Base-by-base conservation (phyloP, 2,329 filamentous ascomycete genomes). In the Trichoderma cornu-damae region DNA sequence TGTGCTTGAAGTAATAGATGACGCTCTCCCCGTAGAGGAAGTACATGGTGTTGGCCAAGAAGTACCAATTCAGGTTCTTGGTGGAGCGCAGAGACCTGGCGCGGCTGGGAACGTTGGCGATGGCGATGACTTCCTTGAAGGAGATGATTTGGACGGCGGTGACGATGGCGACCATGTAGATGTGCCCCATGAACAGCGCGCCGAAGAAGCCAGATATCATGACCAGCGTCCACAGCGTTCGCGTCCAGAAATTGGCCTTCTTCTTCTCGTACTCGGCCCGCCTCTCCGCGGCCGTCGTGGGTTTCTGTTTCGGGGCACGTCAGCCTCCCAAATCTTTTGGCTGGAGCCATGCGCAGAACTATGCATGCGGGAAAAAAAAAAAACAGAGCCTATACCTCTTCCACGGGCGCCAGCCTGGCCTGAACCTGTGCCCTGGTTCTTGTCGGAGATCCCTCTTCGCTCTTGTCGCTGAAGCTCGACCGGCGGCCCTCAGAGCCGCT, bases 1-100 rank as follows among this genome's bases (percentile, higher is more conserved):
- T 93, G 71, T 99, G 94, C 81, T 99, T 99, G 77, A 99, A 99
- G 76, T 99, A 99, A 78, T 99, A 99, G 68, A 99, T 96, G 69
- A 99, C 93, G 67, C 90, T 96, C 76, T 99, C 94, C 69, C 94
- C 94, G 70, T 99, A 99, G 50, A 99, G 80, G 67, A 96, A 99
- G 79, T 99, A 99, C 93, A 99, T 97, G 65, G 93, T 96, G 24
- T 89, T 90, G n/a, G 91, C 94, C 54, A 99, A 81, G 79, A 96
- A 99, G 74, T 99, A 99, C 94, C 94, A 99, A 75, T 97, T 97
- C 66, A 99, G 79, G 64, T 90, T 91, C 78, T 96, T 96, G 63
- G 93, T 96, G 66, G 96, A 96, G 59, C 88, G 88, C 60, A 99
- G 80, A 70, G 93, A 90, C 68, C 93, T 87, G 62, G 92, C 92